phyloP scores from a whole-genome alignment of 768 basidiomycete genomes.

The Leccinellum rugosiceps region DNA sequence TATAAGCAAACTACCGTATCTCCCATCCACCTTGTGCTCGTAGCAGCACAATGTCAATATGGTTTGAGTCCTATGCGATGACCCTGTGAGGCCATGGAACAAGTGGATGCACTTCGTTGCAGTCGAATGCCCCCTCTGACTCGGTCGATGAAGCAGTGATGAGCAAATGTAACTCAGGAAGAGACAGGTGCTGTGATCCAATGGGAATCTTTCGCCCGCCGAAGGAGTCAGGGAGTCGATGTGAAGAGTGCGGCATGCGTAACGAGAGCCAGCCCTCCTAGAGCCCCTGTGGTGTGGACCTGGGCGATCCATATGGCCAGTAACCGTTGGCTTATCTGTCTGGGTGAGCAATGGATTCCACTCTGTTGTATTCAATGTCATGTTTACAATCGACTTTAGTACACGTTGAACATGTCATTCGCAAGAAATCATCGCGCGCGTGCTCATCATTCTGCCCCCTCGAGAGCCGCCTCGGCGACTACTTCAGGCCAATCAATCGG shows the following conservation, averaged over 20 bases:
- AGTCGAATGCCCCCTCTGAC: constrained; percentile 11
- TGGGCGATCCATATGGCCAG: too few relatives aligned
- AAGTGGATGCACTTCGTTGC: constrained; percentile 18
- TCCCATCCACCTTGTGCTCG: not conserved
- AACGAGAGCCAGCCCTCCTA: too few relatives aligned
- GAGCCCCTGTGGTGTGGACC: too few relatives aligned
- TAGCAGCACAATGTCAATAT: not conserved
- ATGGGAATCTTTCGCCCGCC: not conserved
- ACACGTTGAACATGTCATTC: not conserved
- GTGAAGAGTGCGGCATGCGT: too few relatives aligned
- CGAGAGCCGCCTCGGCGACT: not conserved
- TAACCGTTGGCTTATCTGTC: too few relatives aligned
- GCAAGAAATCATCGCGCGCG: not conserved
- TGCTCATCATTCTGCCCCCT: not conserved
- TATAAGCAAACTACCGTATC: not conserved
- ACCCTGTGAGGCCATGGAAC: constrained; percentile 17
- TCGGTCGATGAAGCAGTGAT: constrained; percentile 5
- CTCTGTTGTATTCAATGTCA: too few relatives aligned
- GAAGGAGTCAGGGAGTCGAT: not conserved
- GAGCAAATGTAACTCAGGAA: not conserved
- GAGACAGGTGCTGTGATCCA: not conserved
- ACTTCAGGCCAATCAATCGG: too few relatives aligned
- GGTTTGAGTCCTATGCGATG: constrained; percentile 2
- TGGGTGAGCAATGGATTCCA: too few relatives aligned
- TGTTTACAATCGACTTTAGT: too few relatives aligned